Evolutionary conservation across 306 rosid genomes (phyloP), one percentile per base, ranked within the genome.

Genomic region (Dalbergia cultrata): DNA sequence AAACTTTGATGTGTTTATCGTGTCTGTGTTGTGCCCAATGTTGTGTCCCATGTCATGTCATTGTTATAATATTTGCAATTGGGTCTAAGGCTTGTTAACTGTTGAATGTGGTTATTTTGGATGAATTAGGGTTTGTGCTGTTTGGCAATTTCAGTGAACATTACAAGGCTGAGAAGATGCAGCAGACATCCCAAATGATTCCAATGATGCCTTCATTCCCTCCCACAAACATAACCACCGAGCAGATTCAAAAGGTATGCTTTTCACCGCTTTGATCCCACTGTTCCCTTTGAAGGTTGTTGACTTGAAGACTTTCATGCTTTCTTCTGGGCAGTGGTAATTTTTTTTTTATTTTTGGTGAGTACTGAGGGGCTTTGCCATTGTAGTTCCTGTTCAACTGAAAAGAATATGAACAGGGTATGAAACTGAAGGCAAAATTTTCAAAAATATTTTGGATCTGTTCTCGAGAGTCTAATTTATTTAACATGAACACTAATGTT

Each of bases 241-340:
- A 96, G 85, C 99, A 96, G 93, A 96, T 96, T 92, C 99, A 96
- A 81, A 93, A 88, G 92, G 99, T 88, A 82, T 54, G 67, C 8
- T 56, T 54, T 34, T 80, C 49, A 18, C 56, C 31, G 54, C 65
- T 56, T 21, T 45, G 57, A 70, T 63, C 49, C 43, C 21, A 13
- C 1, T 47, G 14, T 82, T 14, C 6, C n/a, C 47, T 75, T n/a
- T n/a, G n/a, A n/a, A n/a, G n/a, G n/a, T n/a, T 45, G 8, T 58
- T 78, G 47, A 22, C 31, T 71, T 75, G 35, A 37, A 59, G 72
- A 49, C 21, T 58, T 86, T 63, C 4, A 13, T 50, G 35, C 18
- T 60, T 35, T 77, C 50, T n/a, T 50, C 37, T 50, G 53, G 31
- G 2, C 73, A 8, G 11, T 43, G 47, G 47, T 43, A 43, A n/a